These are phyloP conservation scores for Coemansia sp. DNA, from an alignment of 192 early-diverging fungal genomes.

Conservation along the genomic window DNA sequence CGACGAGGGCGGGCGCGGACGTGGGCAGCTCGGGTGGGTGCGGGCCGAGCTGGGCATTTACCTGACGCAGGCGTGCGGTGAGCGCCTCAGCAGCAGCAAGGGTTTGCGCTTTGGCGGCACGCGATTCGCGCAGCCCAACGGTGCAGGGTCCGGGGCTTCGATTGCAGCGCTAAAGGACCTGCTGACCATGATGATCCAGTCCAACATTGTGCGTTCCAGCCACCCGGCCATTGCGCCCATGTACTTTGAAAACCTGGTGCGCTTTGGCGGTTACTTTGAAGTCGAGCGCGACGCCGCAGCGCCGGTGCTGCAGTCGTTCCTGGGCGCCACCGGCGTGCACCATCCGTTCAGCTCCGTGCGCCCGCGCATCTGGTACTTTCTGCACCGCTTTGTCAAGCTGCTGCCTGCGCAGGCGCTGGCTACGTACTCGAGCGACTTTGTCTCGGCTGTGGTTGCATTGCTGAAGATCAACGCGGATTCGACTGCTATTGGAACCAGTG, in stretches of 20 bases:
- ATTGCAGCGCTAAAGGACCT: slow-evolving; percentile 36
- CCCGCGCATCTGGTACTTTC: slow-evolving; percentile 81
- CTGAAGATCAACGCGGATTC: slow-evolving; percentile 66
- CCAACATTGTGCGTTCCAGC: slow-evolving; percentile 23
- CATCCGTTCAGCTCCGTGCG: slow-evolving; percentile 69
- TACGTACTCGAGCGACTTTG: slow-evolving; percentile 50
- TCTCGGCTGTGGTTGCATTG: slow-evolving; percentile 57
- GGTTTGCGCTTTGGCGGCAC: slow-evolving; percentile 38
- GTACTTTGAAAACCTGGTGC: slow-evolving; percentile 47
- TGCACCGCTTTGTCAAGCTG: slow-evolving; percentile 77
- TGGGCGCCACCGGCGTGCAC: slow-evolving; percentile 65
- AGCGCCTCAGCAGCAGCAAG: slow-evolving; percentile 47
- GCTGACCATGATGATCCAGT: slow-evolving; percentile 52
- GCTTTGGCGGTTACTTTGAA: slow-evolving; percentile 50
- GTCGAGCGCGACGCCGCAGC: slow-evolving; percentile 30
- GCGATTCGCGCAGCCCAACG: slow-evolving; percentile 27
- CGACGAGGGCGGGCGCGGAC: slow-evolving; percentile 27
- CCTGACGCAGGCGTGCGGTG: slow-evolving; percentile 49
- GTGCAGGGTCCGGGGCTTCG: neutral
- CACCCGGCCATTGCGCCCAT: slow-evolving; percentile 40
- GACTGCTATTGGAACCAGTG: neutral
- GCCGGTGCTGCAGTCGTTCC: slow-evolving; percentile 40
- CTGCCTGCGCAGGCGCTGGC: slow-evolving; percentile 48
- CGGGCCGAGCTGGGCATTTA: slow-evolving; percentile 49
- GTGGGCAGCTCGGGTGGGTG: slow-evolving; percentile 49